A percentile compares a stretch with the other conserved stretches of the same genome.
These are phyloP conservation scores for Bremia lactucae DNA, from an alignment of 352 stramenopile genomes.

Conservation along the genomic window DNA sequence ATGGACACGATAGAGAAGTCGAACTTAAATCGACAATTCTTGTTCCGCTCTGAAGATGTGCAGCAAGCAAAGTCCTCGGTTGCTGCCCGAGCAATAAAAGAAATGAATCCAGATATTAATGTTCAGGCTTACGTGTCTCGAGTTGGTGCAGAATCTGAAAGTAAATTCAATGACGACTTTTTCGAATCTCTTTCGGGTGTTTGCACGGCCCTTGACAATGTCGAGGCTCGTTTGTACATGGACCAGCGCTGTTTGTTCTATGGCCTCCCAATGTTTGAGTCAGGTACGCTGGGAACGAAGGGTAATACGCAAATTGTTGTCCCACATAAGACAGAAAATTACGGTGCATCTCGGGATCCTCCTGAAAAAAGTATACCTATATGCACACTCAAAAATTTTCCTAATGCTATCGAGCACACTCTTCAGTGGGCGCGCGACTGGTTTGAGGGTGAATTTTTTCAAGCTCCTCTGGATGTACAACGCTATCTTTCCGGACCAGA, in stretches of 20 bases:
- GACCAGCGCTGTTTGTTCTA: constrained; percentile 96
- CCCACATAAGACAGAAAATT: constrained; percentile 91
- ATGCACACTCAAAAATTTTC: constrained; percentile 99
- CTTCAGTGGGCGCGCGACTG: constrained; percentile 98
- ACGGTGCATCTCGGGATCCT: constrained; percentile 95
- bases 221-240: constrained; percentile 97
- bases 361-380: constrained; percentile 99
- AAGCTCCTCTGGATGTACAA: constrained; percentile 94
- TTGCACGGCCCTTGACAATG: constrained; percentile 97
- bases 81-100: constrained; percentile 84
- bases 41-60: constrained; percentile 97
- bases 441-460: constrained; percentile 98
- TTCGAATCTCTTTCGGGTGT: constrained; percentile 91
- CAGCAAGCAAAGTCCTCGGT: constrained; percentile 93
- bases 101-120: constrained; percentile 95
- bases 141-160: constrained; percentile 91
- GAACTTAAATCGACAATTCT: constrained; percentile 98
- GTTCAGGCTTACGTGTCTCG: constrained; percentile 80
- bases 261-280: constrained; percentile 96
- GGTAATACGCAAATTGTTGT: constrained; percentile 93
- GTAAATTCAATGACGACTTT: constrained; percentile 97
- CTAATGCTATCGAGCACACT: constrained; percentile 98
- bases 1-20: constrained; percentile 99
- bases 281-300: constrained; percentile 97
- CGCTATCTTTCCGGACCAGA: constrained; percentile 75